Evolutionary conservation across 1,284 basidiomycete genomes (phyloP).

Genomic region (Puccinia novopanici): DNA sequence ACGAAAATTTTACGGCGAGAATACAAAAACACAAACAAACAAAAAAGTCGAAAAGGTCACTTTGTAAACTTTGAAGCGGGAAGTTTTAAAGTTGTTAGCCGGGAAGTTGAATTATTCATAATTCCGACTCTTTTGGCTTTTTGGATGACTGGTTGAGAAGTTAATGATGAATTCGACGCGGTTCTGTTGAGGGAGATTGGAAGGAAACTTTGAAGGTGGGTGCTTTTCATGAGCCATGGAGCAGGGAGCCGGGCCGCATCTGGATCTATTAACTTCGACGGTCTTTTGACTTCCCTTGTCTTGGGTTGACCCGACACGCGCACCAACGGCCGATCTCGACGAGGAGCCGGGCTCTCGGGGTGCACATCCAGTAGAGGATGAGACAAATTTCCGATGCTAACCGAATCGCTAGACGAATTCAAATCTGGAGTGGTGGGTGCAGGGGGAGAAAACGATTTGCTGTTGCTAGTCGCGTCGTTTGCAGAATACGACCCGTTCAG

Average conservation of each 20-base stretch:
- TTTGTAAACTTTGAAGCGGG: not conserved
- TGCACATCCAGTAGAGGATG: not conserved
- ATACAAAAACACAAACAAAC: not conserved
- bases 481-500: not conserved
- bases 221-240: not conserved
- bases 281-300: not conserved
- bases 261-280: not conserved
- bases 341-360: not conserved
- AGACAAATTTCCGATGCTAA: no score
- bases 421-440: not conserved
- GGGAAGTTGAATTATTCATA: slow-evolving; percentile 2
- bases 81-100: not conserved
- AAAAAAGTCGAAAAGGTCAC: not conserved
- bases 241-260: not conserved
- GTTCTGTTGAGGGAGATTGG: not conserved
- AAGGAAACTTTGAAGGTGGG: not conserved
- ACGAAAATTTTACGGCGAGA: not conserved
- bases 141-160: slow-evolving; percentile 5
- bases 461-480: not conserved
- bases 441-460: not conserved
- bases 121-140: slow-evolving; percentile 17
- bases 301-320: not conserved
- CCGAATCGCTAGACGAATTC: not conserved
- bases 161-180: not conserved
- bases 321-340: not conserved